Conservation (phyloP, 148 eudicot genomes). For the Rhododendron henanense region DNA sequence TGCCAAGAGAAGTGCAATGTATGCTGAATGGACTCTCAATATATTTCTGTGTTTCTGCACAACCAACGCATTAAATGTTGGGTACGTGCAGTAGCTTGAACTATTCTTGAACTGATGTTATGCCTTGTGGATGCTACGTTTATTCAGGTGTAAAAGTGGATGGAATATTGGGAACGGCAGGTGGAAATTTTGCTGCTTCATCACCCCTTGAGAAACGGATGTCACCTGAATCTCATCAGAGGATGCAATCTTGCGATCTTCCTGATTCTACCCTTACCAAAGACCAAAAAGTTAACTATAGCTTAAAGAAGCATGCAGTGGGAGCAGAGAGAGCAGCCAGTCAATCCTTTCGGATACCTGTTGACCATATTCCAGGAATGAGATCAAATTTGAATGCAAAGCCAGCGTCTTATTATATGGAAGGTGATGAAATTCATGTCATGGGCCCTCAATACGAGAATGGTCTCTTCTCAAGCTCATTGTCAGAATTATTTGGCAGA, state of each 20-base stretch:
- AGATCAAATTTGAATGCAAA: conserved; percentile 31
- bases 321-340: conserved; percentile 48
- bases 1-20: neutral
- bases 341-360: conserved; percentile 38
- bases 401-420: conserved; percentile 21
- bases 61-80: neutral
- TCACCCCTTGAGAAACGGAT: conserved; percentile 44
- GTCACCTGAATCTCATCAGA: conserved; percentile 29
- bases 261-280: conserved; percentile 25
- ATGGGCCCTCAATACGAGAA: conserved; percentile 51
- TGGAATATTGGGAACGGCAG: conserved; percentile 11
- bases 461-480: conserved; percentile 73
- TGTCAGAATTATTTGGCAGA: conserved; percentile 60
- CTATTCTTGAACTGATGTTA: neutral
- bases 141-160: conserved; percentile 34
- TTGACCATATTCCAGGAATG: conserved; percentile 31
- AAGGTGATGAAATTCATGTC: conserved; percentile 35
- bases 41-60: neutral
- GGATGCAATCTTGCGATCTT: conserved; percentile 28
- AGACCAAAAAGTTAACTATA: conserved; percentile 36
- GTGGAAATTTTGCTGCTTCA: conserved; percentile 32
- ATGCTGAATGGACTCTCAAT: neutral
- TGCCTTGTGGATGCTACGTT: conserved; percentile 5
- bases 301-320: conserved; percentile 39
- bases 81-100: neutral